These are phyloP conservation scores for Pseudogymnoascus sp. DNA, from an alignment of 2,329 filamentous ascomycete species.

Conservation along the genomic window DNA sequence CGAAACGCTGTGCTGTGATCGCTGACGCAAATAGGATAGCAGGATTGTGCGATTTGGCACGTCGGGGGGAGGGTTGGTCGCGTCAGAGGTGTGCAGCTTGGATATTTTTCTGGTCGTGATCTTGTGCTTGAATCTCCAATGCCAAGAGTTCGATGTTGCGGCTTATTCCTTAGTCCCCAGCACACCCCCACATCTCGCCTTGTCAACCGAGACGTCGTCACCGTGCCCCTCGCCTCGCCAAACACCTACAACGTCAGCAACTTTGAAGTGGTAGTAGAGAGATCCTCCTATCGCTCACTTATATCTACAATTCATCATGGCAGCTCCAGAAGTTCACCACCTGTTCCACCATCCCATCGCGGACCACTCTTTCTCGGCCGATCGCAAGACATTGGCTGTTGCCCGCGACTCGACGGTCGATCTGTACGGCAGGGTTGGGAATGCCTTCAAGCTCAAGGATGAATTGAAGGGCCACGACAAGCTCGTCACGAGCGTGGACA, in stretches of 20 bases:
- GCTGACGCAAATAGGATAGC: background rate
- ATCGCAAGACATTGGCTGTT: conserved; percentile 80
- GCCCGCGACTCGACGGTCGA: conserved; percentile 85
- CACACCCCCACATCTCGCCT: background rate
- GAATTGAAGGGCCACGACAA: conserved; percentile 97
- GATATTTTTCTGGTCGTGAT: background rate
- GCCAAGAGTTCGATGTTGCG: conserved; percentile 10
- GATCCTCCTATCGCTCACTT: conserved; percentile 71
- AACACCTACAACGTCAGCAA: conserved; percentile 10
- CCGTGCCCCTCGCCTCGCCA: conserved; percentile 6
- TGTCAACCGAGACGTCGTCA: conserved; percentile 8
- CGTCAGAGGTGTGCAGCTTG: background rate
- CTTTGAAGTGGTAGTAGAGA: conserved; percentile 79
- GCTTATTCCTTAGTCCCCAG: background rate
- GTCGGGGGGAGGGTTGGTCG: conserved; percentile 1
- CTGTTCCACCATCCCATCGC: conserved; percentile 94
- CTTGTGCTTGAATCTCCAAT: conserved; percentile 6
- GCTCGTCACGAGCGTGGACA: conserved; percentile 90
- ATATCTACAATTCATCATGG: conserved; percentile 48
- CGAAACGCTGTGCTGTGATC: background rate
- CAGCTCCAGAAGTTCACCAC: conserved; percentile 83
- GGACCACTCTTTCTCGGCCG: conserved; percentile 95
- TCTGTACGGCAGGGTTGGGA: conserved; percentile 69
- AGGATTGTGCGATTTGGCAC: conserved; percentile 9
- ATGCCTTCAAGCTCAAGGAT: conserved; percentile 74